phyloP scores from a whole-genome alignment of 2,329 filamentous ascomycete genomes.

The Calonectria crousiana region DNA sequence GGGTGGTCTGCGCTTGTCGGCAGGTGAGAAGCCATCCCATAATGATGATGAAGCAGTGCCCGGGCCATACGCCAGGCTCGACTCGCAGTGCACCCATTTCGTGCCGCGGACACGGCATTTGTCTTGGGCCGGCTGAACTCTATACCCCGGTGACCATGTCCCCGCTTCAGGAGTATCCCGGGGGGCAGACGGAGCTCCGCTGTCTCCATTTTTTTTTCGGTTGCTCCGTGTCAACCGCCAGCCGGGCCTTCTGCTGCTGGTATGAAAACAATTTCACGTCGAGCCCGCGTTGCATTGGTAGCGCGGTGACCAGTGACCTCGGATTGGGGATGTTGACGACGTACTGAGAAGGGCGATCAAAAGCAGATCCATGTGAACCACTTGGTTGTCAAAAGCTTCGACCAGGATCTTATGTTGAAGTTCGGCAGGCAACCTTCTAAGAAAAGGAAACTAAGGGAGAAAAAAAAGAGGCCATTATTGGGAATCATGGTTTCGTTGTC shows the following conservation, averaged over 20 bases:
- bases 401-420: slow-evolving; percentile 41
- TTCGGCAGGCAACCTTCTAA: slow-evolving; percentile 38
- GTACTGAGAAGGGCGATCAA: slow-evolving; percentile 25
- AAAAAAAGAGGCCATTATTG: slow-evolving; percentile 40
- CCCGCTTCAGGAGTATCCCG: slow-evolving; percentile 25
- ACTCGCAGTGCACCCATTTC: slow-evolving; percentile 27
- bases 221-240: not conserved
- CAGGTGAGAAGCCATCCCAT: slow-evolving; percentile 49
- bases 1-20: slow-evolving; percentile 43
- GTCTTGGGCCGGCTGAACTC: slow-evolving; percentile 32
- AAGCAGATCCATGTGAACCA: slow-evolving; percentile 42
- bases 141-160: not conserved
- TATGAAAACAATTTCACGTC: not conserved
- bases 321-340: not conserved
- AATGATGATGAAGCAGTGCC: slow-evolving; percentile 40
- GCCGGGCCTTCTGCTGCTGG: not conserved
- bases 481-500: not conserved
- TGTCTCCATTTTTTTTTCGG: slow-evolving; percentile 40
- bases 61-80: slow-evolving; percentile 33
- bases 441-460: too few species aligned
- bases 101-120: slow-evolving; percentile 32
- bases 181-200: slow-evolving; percentile 44
- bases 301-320: not conserved
- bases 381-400: slow-evolving; percentile 36
- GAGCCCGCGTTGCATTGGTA: not conserved